A percentile compares a stretch with the other conserved stretches of the same genome.
These are phyloP conservation scores for Rhizophora apiculata DNA, from an alignment of 345 rosid species.

Conservation along the genomic window DNA sequence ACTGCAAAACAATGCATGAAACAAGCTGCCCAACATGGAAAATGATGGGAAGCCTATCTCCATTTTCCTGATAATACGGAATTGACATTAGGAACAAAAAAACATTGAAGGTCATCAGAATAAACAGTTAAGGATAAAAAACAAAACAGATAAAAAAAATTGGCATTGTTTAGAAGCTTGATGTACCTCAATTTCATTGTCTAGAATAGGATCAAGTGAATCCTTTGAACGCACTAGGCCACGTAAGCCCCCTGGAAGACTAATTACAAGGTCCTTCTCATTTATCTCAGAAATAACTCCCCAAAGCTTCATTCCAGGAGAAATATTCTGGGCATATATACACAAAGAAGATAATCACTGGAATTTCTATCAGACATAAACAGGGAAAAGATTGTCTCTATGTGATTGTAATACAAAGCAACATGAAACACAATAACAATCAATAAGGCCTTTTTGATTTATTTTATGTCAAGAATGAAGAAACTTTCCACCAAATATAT, in stretches of 20 bases:
- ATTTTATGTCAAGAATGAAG: too few relatives aligned
- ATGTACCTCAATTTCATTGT: conserved; percentile 54
- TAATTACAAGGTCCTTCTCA: conserved; percentile 80
- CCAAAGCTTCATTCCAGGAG: conserved; percentile 93
- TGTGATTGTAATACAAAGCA: not conserved
- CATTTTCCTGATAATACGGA: conserved; percentile 46
- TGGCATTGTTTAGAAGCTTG: conserved; percentile 1
- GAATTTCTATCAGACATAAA: not conserved
- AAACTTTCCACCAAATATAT: too few relatives aligned
- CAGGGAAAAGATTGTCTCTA: not conserved
- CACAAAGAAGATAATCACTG: conserved; percentile 11
- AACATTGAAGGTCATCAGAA: not conserved
- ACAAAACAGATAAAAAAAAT: not conserved
- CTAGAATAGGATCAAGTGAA: conserved; percentile 62
- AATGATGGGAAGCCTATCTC: conserved; percentile 45
- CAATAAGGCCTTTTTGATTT: not conserved
- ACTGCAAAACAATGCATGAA: conserved; percentile 71
- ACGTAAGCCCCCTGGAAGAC: conserved; percentile 90
- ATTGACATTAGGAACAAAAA: not conserved
- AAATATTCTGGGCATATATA: conserved; percentile 59
- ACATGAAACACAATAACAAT: not conserved
- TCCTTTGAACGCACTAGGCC: conserved; percentile 83
- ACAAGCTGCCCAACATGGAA: conserved; percentile 79
- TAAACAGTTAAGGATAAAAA: not conserved
- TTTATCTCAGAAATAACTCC: conserved; percentile 93